Base-by-base conservation (phyloP, 805 yeast species). In the Kurtzmaniella cleridarum region DNA sequence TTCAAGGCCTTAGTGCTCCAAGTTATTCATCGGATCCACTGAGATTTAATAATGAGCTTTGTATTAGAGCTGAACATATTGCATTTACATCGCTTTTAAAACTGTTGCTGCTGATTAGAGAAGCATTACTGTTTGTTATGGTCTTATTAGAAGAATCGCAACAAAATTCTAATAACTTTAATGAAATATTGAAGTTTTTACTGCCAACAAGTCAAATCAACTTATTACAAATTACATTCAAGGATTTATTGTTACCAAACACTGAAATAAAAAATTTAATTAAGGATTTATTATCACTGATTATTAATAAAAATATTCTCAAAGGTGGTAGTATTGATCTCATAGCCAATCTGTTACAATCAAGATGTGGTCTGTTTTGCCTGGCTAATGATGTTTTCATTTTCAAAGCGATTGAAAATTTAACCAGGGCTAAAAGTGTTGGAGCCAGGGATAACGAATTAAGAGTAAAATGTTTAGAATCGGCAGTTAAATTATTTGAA, bases 271-370 rank as follows among this genome's bases (percentile, higher is more conserved):
- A 74, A 30, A 78, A 78, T 36, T 69, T 88, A 34, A 79, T 91
- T 20, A 86, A 87, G 57, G 98, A 91, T 50, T 78, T 95, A 28
- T 74, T 93, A 33, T 83, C 95, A 2, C 84, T 96, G 1, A 79
- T 93, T 28, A 89, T 93, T 45, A 90, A 90, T 61, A 84, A 84
- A 57, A 87, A 85, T 48, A 89, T 93, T 41, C 73, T 86, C 29
- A 79, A 85, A 47, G 98, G 98, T n/a, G 91, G 87, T 3, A 84
- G 95, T 0, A 91, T 93, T 33, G 98, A 91, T 55, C 71, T 83
- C 41, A 86, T 91, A 37, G 95, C 97, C 1, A 79, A 81, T 27
- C 79, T 90, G 1, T 66, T 93, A 37, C 96, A 93, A 60, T 95
- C 87, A 39, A 81, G 91, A 43, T 93, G 98, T 68, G 95, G 95